These are phyloP conservation scores for Arabidopsis lyrata DNA, from an alignment of 441 rosid genomes.

Conservation along the genomic window DNA sequence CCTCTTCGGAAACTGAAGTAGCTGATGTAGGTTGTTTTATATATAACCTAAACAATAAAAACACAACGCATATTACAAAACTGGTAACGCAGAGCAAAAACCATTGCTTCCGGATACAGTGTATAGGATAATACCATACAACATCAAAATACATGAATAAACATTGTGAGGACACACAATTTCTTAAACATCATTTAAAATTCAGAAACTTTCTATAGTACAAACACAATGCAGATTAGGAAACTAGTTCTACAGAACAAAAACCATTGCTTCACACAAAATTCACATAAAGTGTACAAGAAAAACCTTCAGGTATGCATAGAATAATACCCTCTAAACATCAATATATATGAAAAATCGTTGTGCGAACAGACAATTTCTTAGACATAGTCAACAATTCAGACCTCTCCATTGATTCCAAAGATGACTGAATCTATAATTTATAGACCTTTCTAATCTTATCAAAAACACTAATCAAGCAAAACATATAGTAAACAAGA, in stretches of 20 bases:
- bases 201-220: background rate
- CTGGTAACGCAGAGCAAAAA: too few species aligned
- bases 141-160: background rate
- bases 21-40: slow-evolving; percentile 73
- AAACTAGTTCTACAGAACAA: background rate
- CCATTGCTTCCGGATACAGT: too few species aligned
- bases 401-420: background rate
- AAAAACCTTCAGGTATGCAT: background rate
- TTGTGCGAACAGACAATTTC: background rate
- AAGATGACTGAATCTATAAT: slow-evolving; percentile 1
- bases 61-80: too few species aligned
- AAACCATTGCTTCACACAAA: background rate
- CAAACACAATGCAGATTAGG: background rate
- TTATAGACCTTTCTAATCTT: background rate
- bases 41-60: slow-evolving; percentile 62
- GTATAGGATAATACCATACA: background rate
- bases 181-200: background rate
- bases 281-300: background rate
- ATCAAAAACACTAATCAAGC: background rate
- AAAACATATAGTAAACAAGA: background rate
- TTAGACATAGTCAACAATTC: background rate
- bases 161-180: background rate
- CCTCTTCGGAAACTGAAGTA: slow-evolving; percentile 59
- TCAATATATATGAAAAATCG: background rate
- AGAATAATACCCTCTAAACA: background rate